Evolutionary conservation across 164 flowering plant species (phyloP), one percentile per base, ranked within the genome.

Genomic region (Platanus orientalis): DNA sequence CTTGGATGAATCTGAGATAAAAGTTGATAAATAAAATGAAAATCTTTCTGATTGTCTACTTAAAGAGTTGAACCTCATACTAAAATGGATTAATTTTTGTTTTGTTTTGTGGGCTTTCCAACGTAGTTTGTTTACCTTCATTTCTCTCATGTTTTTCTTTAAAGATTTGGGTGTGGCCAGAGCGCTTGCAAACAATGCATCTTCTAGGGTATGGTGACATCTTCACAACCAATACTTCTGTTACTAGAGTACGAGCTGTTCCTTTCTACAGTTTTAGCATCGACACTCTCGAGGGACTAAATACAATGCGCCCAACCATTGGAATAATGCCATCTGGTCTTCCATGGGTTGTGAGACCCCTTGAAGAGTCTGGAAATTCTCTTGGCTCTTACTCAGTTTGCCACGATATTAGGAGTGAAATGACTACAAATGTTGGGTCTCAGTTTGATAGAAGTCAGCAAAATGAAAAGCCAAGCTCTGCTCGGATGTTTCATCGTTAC

Each of bases 91-190:
- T n/a, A n/a, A 45, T 16, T 45, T 45, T 19, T 34, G 9, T 25
- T 26, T 54, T 21, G 14, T 13, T 57, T 7, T 36, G 42, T 36
- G 9, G 12, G 42, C 42, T 36, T 36, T 36, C n/a, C n/a, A 57
- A 30, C 19, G 4, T 36, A 6, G 49, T 10, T 27, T 45, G 16
- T 24, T 56, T 40, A 29, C 51, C 58, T 59, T 47, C 26, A 23
- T 21, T 20, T 61, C n/a, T 69, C 29, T 56, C 29, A 36, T 62
- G 39, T 61, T 47, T 62, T 61, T 40, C 14, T 40, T 60, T 59
- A 21, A 50, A 89, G 98, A 84, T 92, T 45, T 92, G 96, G 90
- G 95, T 92, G 21, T 89, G 96, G 95, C 96, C 96, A 9, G 98
- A 89, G 62, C 89, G 98, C 69, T 78, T 92, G 74, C 90, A 79